Percentiles rank a stretch among this genome's conserved stretches.
Evolutionary conservation across 1,284 basidiomycete genomes (phyloP).

Genomic region (Apiotrichum gracile): DNA sequence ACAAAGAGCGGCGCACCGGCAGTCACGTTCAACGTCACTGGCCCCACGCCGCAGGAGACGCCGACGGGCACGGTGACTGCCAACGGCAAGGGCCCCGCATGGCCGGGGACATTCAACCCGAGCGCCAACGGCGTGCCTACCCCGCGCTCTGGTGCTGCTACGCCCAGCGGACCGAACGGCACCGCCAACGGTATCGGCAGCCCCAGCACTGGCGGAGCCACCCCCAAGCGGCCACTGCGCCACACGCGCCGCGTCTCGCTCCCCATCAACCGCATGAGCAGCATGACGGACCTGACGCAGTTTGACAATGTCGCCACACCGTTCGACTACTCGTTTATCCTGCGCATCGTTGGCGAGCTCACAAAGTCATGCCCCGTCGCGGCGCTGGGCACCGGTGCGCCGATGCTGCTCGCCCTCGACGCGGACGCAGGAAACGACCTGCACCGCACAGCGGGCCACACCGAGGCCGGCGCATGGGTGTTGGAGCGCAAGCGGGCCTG

Average conservation of each 20-base stretch:
- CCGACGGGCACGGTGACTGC: slow-evolving; percentile 1
- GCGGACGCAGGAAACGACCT: slow-evolving; percentile 51
- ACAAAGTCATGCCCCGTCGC: slow-evolving; percentile 66
- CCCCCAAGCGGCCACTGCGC: slow-evolving; percentile 17
- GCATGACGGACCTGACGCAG: slow-evolving; percentile 29
- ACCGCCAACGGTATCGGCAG: neutral
- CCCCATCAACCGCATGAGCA: slow-evolving; percentile 52
- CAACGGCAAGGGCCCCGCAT: neutral
- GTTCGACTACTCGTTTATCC: slow-evolving; percentile 70
- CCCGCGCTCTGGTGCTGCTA: slow-evolving; percentile 12
- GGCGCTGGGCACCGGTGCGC: slow-evolving; percentile 68
- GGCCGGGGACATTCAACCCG: slow-evolving; percentile 8
- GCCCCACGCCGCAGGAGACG: slow-evolving; percentile 26
- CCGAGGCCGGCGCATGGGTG: slow-evolving; percentile 28
- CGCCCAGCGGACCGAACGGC: neutral
- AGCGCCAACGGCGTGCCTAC: neutral
- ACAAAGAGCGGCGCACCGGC: slow-evolving; percentile 16
- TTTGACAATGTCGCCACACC: slow-evolving; percentile 51
- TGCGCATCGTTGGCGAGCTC: slow-evolving; percentile 62
- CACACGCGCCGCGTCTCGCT: slow-evolving; percentile 40
- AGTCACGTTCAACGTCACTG: slow-evolving; percentile 34
- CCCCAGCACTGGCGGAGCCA: neutral
- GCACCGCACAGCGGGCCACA: slow-evolving; percentile 47
- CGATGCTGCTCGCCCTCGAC: slow-evolving; percentile 77
- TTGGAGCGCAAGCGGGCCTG: slow-evolving; percentile 54